Evolutionary conservation across 129 eudicot genomes (phyloP).

Genomic region (Erigeron canadensis): DNA sequence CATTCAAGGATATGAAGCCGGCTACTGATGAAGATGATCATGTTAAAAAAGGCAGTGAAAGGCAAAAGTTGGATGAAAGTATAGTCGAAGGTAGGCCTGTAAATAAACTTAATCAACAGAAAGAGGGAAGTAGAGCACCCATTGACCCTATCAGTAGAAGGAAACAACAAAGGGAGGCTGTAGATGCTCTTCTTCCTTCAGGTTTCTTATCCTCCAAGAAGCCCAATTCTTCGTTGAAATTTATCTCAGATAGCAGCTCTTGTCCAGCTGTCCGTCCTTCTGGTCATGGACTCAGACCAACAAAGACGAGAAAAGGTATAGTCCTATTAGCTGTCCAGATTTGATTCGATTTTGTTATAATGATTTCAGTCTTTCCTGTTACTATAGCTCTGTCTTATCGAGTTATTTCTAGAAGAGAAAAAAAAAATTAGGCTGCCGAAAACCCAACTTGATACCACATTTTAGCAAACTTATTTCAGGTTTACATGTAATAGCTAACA

Average conservation of each 20-base stretch:
- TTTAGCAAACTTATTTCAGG: no score
- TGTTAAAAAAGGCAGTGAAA: conserved; percentile 23
- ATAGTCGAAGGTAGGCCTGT: conserved; percentile 20
- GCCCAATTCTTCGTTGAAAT: conserved; percentile 44
- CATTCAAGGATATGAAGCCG: conserved; percentile 26
- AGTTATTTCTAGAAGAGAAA: conserved; percentile 10
- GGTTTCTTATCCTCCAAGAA: conserved; percentile 77
- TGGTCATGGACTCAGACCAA: conserved; percentile 40
- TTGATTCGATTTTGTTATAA: not conserved
- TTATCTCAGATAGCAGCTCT: conserved; percentile 46
- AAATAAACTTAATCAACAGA: not conserved
- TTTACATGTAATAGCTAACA: no score
- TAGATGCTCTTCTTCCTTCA: conserved; percentile 90
- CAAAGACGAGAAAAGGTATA: conserved; percentile 58
- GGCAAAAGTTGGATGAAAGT: conserved; percentile 24
- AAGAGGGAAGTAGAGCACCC: conserved; percentile 32
- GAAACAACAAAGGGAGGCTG: conserved; percentile 92
- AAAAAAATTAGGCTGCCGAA: not conserved
- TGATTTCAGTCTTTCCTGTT: not conserved
- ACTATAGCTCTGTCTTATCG: no score
- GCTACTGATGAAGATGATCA: conserved; percentile 20
- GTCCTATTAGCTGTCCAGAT: not conserved
- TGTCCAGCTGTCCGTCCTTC: conserved; percentile 33
- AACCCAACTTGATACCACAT: no score
- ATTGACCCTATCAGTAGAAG: conserved; percentile 45